Conservation (phyloP, 305 asterid species). For the Fraxinus ornus region DNA sequence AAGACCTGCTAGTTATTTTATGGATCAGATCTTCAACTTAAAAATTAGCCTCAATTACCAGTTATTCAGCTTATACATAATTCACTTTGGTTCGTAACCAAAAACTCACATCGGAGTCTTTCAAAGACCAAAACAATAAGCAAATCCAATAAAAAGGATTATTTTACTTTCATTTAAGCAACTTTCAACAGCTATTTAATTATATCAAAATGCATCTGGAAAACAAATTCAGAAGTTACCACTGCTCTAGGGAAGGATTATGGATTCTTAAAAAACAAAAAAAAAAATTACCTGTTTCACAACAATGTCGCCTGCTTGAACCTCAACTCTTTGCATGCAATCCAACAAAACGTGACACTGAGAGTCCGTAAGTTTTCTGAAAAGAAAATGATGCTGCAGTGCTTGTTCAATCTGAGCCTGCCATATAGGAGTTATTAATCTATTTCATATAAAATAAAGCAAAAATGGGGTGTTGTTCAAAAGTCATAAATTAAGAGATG, state of each 20-base stretch:
- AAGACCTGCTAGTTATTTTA: neutral
- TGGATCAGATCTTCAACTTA: neutral
- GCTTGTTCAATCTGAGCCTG: slow-evolving; percentile 93
- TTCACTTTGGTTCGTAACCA: neutral
- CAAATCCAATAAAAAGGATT: neutral
- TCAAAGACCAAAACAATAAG: neutral
- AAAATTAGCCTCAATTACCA: neutral
- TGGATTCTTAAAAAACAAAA: neutral
- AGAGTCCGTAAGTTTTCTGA: slow-evolving; percentile 90
- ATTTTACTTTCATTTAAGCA: neutral
- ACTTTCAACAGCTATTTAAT: neutral
- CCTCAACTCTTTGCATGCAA: slow-evolving; percentile 95
- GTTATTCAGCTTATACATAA: neutral
- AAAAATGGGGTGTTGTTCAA: neutral
- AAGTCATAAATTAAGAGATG: slow-evolving; percentile 24
- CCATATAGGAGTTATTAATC: slow-evolving; percentile 25
- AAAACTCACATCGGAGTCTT: neutral
- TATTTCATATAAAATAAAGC: neutral
- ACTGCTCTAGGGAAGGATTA: neutral
- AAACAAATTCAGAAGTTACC: neutral
- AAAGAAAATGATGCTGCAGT: slow-evolving; percentile 89
- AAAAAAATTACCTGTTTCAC: slow-evolving; percentile 24
- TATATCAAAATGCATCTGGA: neutral
- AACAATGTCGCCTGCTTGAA: slow-evolving; percentile 56
- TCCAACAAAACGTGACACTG: slow-evolving; percentile 92